Evolutionary conservation across 176 grass and related monocot genomes (phyloP).

Genomic region (Aegilops umbellulata): DNA sequence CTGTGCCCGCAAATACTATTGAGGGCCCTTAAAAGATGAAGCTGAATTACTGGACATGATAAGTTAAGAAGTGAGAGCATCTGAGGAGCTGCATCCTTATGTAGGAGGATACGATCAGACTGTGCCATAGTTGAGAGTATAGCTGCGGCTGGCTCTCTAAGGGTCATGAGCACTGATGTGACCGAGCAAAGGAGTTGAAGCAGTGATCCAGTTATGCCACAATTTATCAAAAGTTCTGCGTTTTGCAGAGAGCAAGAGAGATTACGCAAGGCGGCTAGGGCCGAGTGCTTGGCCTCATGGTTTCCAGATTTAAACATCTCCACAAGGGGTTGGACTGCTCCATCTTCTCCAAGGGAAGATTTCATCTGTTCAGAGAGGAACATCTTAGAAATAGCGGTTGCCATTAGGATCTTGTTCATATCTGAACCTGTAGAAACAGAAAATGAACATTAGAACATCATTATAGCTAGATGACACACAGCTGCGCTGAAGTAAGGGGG

Average conservation of each 20-base stretch:
- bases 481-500: neutral
- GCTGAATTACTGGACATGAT: slow-evolving; percentile 60
- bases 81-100: slow-evolving; percentile 70
- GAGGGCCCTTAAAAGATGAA: slow-evolving; percentile 84
- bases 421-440: slow-evolving; percentile 69
- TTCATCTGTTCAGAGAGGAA: slow-evolving; percentile 81
- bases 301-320: slow-evolving; percentile 83
- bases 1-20: slow-evolving; percentile 65
- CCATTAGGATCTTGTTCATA: slow-evolving; percentile 97
- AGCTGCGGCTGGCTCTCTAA: slow-evolving; percentile 78
- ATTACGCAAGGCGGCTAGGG: slow-evolving; percentile 72
- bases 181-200: slow-evolving; percentile 90
- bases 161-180: slow-evolving; percentile 78
- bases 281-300: slow-evolving; percentile 74
- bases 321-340: slow-evolving; percentile 67
- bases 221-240: slow-evolving; percentile 62
- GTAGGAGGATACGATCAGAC: slow-evolving; percentile 69
- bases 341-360: slow-evolving; percentile 68
- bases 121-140: slow-evolving; percentile 69
- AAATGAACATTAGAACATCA: neutral
- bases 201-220: slow-evolving; percentile 48
- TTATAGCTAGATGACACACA: neutral
- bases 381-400: slow-evolving; percentile 83
- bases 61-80: slow-evolving; percentile 83
- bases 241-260: slow-evolving; percentile 65